Evolutionary conservation across 768 basidiomycete species (phyloP).

Genomic region (Amanita phalloides): DNA sequence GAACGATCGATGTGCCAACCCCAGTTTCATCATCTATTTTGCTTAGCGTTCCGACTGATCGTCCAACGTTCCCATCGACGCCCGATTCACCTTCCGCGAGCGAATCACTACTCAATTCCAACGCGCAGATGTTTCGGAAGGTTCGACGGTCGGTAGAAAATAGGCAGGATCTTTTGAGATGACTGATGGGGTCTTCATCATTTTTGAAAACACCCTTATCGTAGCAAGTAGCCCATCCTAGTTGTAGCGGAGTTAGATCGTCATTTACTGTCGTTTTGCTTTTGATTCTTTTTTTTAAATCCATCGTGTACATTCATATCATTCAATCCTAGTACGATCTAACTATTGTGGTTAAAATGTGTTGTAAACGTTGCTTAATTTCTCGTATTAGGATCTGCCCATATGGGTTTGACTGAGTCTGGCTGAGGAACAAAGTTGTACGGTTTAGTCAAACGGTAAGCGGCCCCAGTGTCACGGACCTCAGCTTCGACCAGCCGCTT

Average conservation of each 20-base stretch:
- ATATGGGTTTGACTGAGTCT: constrained; percentile 21
- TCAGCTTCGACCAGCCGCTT: constrained; percentile 41
- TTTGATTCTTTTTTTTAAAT: background rate
- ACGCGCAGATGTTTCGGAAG: constrained; percentile 11
- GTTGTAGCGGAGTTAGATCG: constrained; percentile 5
- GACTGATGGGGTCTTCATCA: background rate
- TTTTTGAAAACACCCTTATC: too few species aligned
- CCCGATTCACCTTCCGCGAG: constrained; percentile 28
- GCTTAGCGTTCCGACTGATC: constrained; percentile 9
- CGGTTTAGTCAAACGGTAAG: background rate
- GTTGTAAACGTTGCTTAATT: background rate
- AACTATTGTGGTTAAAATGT: background rate
- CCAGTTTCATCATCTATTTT: constrained; percentile 6
- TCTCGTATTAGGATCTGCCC: constrained; percentile 14
- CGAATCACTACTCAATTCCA: constrained; percentile 25
- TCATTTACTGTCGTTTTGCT: background rate
- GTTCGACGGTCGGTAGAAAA: constrained; percentile 9
- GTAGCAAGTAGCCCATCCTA: background rate
- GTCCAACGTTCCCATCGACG: constrained; percentile 29
- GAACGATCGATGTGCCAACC: background rate
- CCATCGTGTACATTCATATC: constrained; percentile 5
- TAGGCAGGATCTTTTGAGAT: constrained; percentile 1
- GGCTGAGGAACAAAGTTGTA: constrained; percentile 5
- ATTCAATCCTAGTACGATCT: background rate
- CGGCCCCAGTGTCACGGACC: constrained; percentile 22